These are phyloP conservation scores for Silene noctiflora DNA, from an alignment of 179 eudicot species.

Conservation along the genomic window DNA sequence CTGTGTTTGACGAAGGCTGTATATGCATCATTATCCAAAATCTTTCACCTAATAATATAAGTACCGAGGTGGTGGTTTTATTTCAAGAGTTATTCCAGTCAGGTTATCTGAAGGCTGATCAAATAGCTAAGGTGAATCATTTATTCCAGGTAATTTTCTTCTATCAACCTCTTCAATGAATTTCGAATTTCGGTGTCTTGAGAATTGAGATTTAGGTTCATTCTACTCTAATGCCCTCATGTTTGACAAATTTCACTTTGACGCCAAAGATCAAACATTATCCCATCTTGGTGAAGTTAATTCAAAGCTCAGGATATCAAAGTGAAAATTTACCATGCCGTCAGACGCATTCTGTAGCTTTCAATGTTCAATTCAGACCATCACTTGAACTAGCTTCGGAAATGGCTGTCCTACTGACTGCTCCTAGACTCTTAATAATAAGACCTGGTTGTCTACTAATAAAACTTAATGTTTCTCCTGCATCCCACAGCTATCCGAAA, in stretches of 20 bases:
- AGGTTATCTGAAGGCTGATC: constrained; percentile 52
- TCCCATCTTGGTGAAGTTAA: background rate
- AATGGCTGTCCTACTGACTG: background rate
- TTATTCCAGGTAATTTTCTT: constrained; percentile 61
- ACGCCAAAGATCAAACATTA: background rate
- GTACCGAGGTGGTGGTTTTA: constrained; percentile 56
- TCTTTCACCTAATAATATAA: constrained; percentile 50
- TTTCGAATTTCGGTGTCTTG: background rate
- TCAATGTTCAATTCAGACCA: background rate
- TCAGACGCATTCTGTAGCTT: background rate
- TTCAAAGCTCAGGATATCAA: background rate
- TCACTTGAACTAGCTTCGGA: background rate
- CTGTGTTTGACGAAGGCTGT: constrained; percentile 65
- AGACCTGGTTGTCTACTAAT: background rate
- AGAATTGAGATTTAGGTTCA: background rate
- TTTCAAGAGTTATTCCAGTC: constrained; percentile 56
- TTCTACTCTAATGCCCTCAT: background rate
- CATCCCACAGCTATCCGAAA: too few relatives aligned
- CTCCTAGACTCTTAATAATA: background rate
- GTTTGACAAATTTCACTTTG: background rate
- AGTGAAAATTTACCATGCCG: background rate
- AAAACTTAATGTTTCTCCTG: too few relatives aligned
- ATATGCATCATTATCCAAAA: constrained; percentile 55
- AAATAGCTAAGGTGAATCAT: constrained; percentile 48
- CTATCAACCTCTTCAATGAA: background rate